Base-by-base conservation (phyloP, 805 yeast species). In the Candida nemodendra region DNA sequence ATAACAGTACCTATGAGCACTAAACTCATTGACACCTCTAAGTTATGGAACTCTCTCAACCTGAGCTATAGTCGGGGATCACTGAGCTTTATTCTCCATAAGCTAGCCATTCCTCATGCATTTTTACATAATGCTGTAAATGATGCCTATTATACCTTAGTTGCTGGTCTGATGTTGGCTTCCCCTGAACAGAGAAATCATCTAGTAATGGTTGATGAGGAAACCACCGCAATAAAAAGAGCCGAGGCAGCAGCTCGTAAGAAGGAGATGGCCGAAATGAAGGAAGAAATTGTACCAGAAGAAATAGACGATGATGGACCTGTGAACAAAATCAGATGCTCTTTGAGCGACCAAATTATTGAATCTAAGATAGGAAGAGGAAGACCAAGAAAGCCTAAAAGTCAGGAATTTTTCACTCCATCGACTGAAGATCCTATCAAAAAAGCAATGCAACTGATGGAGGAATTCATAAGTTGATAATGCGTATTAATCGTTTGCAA, bases 81-180 rank as follows among this genome's bases (percentile, higher is more conserved):
- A 1, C 42, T 60, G 12, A 32, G 46, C n/a, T 59, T 41, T 33
- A 39, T 58, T 17, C 39, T 60, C 21, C 55, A 58, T 16, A 56
- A 51, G 30, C 40, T 59, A 9, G 43, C 49, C 15, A 46, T 60
- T 11, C 65, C 65, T 1, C 36, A 51, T 44, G 47, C 59, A 2
- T 60, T 43, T 27, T 39, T 58, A 16, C 65, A 60, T 34, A 60
- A 60, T 38, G 65, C 59, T 8, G 64, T 45, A 22, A 60, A 60
- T 32, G 65, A 60, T 31, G 52, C 64, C 2, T 59, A 60, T 36
- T 59, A 51, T 30, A 58, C 62, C 3, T 37, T 60, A 18, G 30
- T 58, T 7, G 51, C 45, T 5, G 48, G 61, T 30, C 34, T 59
- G 14, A 52, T 50, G 56, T 41, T 59, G 22, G 22, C 53, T 7